These are phyloP conservation scores for Zygoascus sp. DNA, from an alignment of 1,139 yeast species.

Conservation along the genomic window DNA sequence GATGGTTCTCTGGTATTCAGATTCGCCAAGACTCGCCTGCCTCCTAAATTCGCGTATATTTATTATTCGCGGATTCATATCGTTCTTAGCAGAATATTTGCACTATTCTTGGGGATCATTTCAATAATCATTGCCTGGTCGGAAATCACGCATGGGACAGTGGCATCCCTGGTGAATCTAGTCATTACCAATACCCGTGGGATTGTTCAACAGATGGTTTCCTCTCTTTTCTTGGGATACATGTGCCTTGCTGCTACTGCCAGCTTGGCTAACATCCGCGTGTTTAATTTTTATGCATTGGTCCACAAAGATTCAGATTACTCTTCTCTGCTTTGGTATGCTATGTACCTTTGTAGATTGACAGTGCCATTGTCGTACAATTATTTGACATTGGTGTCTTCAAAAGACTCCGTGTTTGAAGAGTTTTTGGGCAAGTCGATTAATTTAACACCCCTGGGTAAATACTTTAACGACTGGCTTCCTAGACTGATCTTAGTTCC, in stretches of 20 bases:
- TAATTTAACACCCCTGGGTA: constrained; percentile 70
- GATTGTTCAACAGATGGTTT: constrained; percentile 34
- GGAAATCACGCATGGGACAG: constrained; percentile 70
- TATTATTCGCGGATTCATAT: constrained; percentile 47
- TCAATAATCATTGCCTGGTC: constrained; percentile 62
- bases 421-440: constrained; percentile 70
- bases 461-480: constrained; percentile 64
- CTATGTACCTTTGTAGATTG: constrained; percentile 75
- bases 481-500: constrained; percentile 73
- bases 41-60: constrained; percentile 40
- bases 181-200: constrained; percentile 38
- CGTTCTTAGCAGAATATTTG: constrained; percentile 38
- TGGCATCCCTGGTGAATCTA: constrained; percentile 55
- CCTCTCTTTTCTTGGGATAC: constrained; percentile 52
- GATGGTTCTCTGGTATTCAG: constrained; percentile 30
- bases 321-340: constrained; percentile 69
- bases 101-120: constrained; percentile 41
- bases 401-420: constrained; percentile 42
- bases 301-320: constrained; percentile 66
- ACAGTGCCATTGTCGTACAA: constrained; percentile 81
- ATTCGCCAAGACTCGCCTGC: constrained; percentile 30
- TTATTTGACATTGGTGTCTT: constrained; percentile 60
- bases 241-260: constrained; percentile 65
- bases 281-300: constrained; percentile 73
- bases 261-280: constrained; percentile 61